Conservation (phyloP, 495 filamentous ascomycete species). For the Copromyces sp. region DNA sequence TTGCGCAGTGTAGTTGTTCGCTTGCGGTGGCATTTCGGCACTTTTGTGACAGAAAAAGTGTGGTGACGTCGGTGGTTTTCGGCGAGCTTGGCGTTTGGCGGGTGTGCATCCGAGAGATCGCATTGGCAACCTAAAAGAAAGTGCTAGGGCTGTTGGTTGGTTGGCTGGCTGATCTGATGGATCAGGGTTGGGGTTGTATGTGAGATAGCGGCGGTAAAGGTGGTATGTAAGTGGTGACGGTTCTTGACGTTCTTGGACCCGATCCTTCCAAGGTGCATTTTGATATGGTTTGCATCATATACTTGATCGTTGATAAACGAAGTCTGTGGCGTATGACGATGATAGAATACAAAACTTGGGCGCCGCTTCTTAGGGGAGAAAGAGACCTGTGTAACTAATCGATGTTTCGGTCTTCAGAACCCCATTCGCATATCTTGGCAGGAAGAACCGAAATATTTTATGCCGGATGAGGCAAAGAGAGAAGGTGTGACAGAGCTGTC, state of each 20-base stretch:
- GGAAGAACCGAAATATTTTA: background rate
- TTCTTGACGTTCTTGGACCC: background rate
- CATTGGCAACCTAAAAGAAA: background rate
- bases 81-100: background rate
- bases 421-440: background rate
- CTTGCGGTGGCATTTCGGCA: too few relatives aligned
- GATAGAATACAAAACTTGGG: background rate
- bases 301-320: background rate
- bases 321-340: background rate
- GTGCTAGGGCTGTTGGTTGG: too few relatives aligned
- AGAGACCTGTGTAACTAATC: background rate
- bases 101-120: background rate
- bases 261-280: background rate
- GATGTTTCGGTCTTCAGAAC: background rate
- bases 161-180: too few relatives aligned
- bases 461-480: background rate
- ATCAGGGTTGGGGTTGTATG: background rate
- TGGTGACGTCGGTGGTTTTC: background rate
- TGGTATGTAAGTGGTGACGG: background rate
- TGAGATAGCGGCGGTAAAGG: background rate
- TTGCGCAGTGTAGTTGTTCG: too few relatives aligned
- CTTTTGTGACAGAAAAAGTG: background rate
- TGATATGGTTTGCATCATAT: background rate
- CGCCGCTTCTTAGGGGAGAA: background rate
- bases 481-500: background rate